Base-by-base conservation (phyloP, 176 grass and related monocot genomes). In the Juncus inflexus region DNA sequence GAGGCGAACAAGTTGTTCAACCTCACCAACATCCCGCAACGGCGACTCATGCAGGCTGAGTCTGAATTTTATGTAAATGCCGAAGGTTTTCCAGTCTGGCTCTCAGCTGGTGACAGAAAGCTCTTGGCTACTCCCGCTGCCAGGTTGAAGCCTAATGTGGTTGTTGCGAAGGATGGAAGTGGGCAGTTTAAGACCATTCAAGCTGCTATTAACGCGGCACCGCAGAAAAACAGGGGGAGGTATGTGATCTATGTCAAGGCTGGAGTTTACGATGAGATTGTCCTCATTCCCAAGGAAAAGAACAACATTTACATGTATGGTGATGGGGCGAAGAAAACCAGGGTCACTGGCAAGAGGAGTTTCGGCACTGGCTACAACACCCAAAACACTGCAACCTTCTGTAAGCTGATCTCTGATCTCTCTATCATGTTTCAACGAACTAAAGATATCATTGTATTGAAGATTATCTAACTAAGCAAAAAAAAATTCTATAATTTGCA, bases 161-260 rank as follows among this genome's bases (percentile, higher is more conserved):
- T 99, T 42, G 84, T 96, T 11, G 92, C 92, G 9, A 64, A 67
- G 77, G 92, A 96, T 69, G 92, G 92, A 37, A 99, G 88, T 53
- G 88, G 94, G 12, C 12, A 74, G 71, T 99, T 89, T 63, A 99
- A 89, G 68, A 89, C 77, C 74, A 99, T 99, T 69, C 85, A 42
- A 52, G 84, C 78, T 40, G 88, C 94, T 66, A 8, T 99, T 28
- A 61, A 73, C 42, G 55, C 85, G 16, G 53, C 70, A 11, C 88
- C 94, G 19, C 83, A 82, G 75, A 35, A 15, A 2, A 58, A 49
- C 35, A 9, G 52, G 1, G 72, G 66, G 0, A 80, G 94, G 15
- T 92, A 80, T 69, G 83, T 84, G 66, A 97, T 97, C 80, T 89
- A 89, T 68, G 88, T 97, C 9, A 97, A 97, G 88, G 77, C 83